Evolutionary conservation across 768 basidiomycete genomes (phyloP), one percentile per base, ranked within the genome.

Genomic region (Auriscalpium orientale): DNA sequence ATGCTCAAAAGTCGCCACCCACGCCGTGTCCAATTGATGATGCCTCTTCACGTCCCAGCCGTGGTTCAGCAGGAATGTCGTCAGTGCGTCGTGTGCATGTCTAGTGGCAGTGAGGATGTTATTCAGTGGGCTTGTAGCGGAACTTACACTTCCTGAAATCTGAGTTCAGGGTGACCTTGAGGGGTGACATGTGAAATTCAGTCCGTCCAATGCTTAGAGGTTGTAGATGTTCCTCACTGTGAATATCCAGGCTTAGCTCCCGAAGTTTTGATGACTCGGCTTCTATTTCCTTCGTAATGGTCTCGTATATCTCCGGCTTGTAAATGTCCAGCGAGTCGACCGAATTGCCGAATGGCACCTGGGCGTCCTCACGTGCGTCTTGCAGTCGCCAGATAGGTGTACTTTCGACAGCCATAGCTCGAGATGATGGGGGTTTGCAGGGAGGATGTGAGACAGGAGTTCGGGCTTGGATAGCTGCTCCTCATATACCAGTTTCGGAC

Each of bases 221-320:
- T 4, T 53, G 38, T 1, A 11, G 3, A 9, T 28, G 28, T 28
- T 28, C 53, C 76, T 38, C 62, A 86, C 88, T 78, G 58, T 86
- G 87, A 18, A 92, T 88, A 64, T 87, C 83, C 34, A 87, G 68
- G 64, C 87, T 90, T n/a, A 91, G 70, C 37, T 62, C 69, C 53
- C 81, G 74, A 52, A 91, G 68, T 47, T 84, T 81, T 0, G 67
- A 65, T 57, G 81, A 74, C n/a, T 87, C 70, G 21, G 67, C 72
- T 51, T 75, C 66, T 38, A 91, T 78, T 55, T 74, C 76, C n/a
- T 70, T 64, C 58, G 84, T 82, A 46, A 62, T 57, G 1, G 61
- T 57, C 47, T 57, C 53, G 37, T 57, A 56, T 40, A 62, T 35
- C 9, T 62, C 61, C 18, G 58, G 56, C 51, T 49, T 51, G 53